Evolutionary conservation across 2,329 filamentous ascomycete species (phyloP), one percentile per base, ranked within the genome.

Genomic region (Pestalotiopsis sp.): DNA sequence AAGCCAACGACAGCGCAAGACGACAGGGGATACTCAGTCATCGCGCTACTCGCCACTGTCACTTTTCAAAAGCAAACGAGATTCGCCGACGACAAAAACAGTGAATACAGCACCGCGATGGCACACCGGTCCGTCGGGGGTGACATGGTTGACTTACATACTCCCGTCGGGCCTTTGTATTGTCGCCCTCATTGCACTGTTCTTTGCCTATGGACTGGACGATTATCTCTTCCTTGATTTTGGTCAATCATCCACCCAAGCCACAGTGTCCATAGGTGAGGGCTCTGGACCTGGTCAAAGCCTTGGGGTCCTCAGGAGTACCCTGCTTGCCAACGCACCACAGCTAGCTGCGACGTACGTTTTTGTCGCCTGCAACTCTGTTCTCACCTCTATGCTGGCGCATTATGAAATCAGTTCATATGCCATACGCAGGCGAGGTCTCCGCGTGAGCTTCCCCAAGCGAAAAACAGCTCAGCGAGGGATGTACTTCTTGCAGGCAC

Each of bases 361-460:
- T 31, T 68, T 65, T 38, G 17, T 59, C 17, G 41, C 67, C 13
- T 68, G 67, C 61, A 68, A 68, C 49, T 39, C 67, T 14, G 67
- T 45, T 4, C 61, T 68, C 4, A 65, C 67, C 3, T 23, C 61
- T 17, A 68, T 68, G 67, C 36, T 68, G n/a, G 67, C 67, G 17
- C 67, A 68, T 9, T 27, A 62, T 25, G 67, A 68, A 20, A 49
- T 68, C n/a, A 68, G 67, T 61, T 63, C 61, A n/a, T 65, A 64
- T 49, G 67, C 67, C 13, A 39, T 68, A 12, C 67, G 61, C 20
- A 38, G 49, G 11, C 61, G 36, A 2, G 67, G 67, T 4, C 67
- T 68, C 13, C 67, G 67, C 20, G 67, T 68, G 41, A 65, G 67
- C 20, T 20, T 31, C 13, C 67, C 67, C 1, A 62, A 36, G 20